Evolutionary conservation across 1,284 basidiomycete genomes (phyloP), one percentile per base, ranked within the genome.

Genomic region (Bondarzewia mesenterica): DNA sequence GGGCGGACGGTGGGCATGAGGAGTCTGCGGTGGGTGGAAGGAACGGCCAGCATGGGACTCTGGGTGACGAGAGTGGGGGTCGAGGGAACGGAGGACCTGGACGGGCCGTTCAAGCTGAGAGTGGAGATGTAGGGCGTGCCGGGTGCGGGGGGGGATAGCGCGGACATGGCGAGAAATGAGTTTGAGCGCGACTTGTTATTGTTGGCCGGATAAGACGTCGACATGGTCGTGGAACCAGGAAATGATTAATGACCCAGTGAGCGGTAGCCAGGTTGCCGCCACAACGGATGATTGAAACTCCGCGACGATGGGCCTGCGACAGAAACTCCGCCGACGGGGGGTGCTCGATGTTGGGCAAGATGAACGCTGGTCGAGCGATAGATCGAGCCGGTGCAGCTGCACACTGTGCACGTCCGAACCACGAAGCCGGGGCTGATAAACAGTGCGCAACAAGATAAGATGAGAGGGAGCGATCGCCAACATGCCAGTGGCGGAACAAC

Each of bases 1-100:
- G 42, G 6, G 14, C 50, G 47, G 5, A 49, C 47, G 15, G 47
- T 52, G 43, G 47, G 47, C 47, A 49, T 52, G 22, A 48, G 47
- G 27, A 52, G 47, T 12, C 29, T 21, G 25, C 16, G 12, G 26
- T 32, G 14, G 27, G 44, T 14, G 29, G 45, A 39, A 32, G 18
- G 36, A 37, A 27, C 5, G 35, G 26, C 15, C 22, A 20, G 23
- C 40, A 26, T 18, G 16, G 20, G 29, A 25, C 38, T 14, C n/a
- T n/a, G 16, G 42, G 42, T 35, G 22, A 42, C 10, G 18, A 27
- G 23, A 25, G 44, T n/a, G 18, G 48, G 26, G 16, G 21, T 7
- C 26, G 27, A 21, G n/a, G 43, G 26, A 10, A 22, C 38, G 21
- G 38, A 39, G 16, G 29, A 2, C 8, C 29, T 32, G 41, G 41